phyloP scores from a whole-genome alignment of 2,329 filamentous ascomycete species.

The Periconia macrospinosa region DNA sequence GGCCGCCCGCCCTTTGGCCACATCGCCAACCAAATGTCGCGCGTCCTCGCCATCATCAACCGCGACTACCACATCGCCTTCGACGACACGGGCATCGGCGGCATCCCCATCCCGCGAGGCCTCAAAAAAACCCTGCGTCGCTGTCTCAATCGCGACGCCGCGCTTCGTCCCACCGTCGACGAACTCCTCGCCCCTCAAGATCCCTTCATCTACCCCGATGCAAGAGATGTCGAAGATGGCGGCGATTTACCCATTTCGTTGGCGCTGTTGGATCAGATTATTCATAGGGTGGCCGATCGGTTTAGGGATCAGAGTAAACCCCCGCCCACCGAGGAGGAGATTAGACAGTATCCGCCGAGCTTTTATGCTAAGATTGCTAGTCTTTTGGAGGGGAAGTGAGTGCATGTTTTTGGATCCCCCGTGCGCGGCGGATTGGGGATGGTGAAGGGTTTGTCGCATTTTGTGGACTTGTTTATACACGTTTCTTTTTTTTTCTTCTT shows the following conservation, averaged over 20 bases:
- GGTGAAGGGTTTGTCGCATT: too few species aligned
- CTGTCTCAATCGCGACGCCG: conserved; percentile 62
- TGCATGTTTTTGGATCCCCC: too few species aligned
- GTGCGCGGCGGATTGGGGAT: too few species aligned
- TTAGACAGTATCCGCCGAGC: conserved; percentile 48
- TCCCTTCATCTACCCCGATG: conserved; percentile 61
- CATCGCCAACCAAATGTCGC: conserved; percentile 81
- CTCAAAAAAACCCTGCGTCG: conserved; percentile 59
- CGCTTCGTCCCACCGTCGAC: conserved; percentile 58
- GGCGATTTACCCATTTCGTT: conserved; percentile 52
- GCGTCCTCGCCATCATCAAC: conserved; percentile 85
- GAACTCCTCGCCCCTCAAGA: conserved; percentile 60
- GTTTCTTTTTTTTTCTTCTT: too few species aligned
- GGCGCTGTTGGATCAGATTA: conserved; percentile 62
- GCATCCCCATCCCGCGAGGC: conserved; percentile 56
- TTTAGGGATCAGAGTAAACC: conserved; percentile 56
- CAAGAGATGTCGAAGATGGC: conserved; percentile 43
- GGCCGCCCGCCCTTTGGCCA: conserved; percentile 95
- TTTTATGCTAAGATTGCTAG: conserved; percentile 53
- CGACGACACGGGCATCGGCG: conserved; percentile 69
- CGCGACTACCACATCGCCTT: conserved; percentile 74
- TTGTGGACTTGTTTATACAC: too few species aligned
- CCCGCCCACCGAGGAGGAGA: conserved; percentile 60
- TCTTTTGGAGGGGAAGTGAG: conserved; percentile 31
- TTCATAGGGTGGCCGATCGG: conserved; percentile 62